A percentile compares a stretch with the other conserved stretches of the same genome.
Evolutionary conservation across 2,329 filamentous ascomycete genomes (phyloP).

Genomic region (Botrytis tulipae): DNA sequence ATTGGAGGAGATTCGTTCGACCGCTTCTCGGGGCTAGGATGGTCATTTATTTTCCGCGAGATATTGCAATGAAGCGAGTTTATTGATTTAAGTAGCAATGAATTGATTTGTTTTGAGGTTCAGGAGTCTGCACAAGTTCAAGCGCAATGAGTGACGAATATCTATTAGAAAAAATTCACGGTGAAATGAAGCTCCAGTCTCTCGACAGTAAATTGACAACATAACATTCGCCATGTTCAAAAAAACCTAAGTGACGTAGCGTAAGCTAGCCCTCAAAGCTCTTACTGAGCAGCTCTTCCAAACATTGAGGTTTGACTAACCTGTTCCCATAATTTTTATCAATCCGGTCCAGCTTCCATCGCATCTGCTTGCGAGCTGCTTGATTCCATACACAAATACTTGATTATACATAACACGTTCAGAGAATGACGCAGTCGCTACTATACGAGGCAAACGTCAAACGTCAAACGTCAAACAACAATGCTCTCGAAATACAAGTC

Average conservation of each 20-base stretch:
- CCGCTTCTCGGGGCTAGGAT: neutral
- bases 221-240: no score
- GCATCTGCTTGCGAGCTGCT: neutral
- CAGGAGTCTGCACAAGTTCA: no score
- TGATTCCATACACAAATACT: neutral
- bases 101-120: no score
- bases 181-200: neutral
- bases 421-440: accelerated
- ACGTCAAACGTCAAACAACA: neutral
- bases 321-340: neutral
- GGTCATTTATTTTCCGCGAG: no score
- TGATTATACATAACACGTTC: neutral
- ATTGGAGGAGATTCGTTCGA: neutral
- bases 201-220: neutral
- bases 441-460: neutral
- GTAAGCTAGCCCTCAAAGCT: neutral
- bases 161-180: no score
- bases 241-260: neutral
- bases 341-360: neutral
- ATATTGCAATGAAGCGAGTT: accelerated
- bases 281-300: neutral
- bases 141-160: no score
- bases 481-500: neutral
- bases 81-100: no score
- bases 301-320: neutral